Percentiles rank a stretch among this genome's conserved stretches.
phyloP scores from a whole-genome alignment of 208 protist genomes.

The Leishmania amazonensis region DNA sequence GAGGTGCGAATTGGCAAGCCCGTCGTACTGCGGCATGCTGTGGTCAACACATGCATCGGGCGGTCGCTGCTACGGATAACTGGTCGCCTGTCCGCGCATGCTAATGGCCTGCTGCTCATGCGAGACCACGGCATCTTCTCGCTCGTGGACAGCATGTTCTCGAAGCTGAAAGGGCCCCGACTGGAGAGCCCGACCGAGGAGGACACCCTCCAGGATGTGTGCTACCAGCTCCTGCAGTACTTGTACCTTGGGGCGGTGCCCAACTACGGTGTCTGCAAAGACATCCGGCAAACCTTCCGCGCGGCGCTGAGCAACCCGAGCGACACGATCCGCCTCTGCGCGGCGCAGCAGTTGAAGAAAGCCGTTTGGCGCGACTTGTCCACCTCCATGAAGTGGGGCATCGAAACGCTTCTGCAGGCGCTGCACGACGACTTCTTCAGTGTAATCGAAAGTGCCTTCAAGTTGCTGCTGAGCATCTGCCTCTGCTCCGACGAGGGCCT shows the following conservation, averaged over 20 bases:
- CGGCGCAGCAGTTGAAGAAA: conserved; percentile 71
- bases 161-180: conserved; percentile 57
- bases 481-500: conserved; percentile 83
- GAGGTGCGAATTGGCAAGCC: conserved; percentile 69
- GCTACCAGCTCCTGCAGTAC: conserved; percentile 72
- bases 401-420: conserved; percentile 80
- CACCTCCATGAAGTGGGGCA: conserved; percentile 88
- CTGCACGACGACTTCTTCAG: conserved; percentile 77
- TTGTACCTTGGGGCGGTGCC: conserved; percentile 82
- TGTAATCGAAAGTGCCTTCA: conserved; percentile 83
- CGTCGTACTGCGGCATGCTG: conserved; percentile 47
- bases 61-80: conserved; percentile 80
- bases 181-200: conserved; percentile 26
- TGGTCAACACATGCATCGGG: conserved; percentile 61
- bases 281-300: conserved; percentile 78
- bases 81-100: conserved; percentile 71
- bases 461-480: conserved; percentile 85
- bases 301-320: conserved; percentile 60
- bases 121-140: conserved; percentile 68
- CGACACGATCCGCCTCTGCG: conserved; percentile 80
- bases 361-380: conserved; percentile 84
- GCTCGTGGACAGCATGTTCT: conserved; percentile 74
- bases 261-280: conserved; percentile 91
- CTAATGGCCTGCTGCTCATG: conserved; percentile 86
- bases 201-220: conserved; percentile 82